Base-by-base conservation (phyloP, 805 yeast genomes). In the Wickerhamiella nectarea region DNA sequence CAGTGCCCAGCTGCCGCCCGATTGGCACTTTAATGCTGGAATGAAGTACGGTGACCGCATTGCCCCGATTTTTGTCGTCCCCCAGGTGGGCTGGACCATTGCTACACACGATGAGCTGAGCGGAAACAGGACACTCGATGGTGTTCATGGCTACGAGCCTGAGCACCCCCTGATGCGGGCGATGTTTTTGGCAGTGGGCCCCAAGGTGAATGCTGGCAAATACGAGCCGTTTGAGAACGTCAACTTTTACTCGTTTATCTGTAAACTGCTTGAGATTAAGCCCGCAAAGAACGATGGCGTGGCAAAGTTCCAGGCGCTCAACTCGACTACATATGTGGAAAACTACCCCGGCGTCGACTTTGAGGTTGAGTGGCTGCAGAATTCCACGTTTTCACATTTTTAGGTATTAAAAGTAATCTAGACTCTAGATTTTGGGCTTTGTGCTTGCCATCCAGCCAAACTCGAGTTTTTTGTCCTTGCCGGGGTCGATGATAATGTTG, bases 31-130 rank as follows among this genome's bases (percentile, higher is more conserved):
- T 26, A 33, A 34, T 10, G 38, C 12, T n/a, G 25, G 38, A 6
- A 65, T 64, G 14, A 39, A 53, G 40, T 80, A 68, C 55, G 65
- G 70, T 45, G 66, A 74, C 38, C 68, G 95, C 48, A 65, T 85
- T 17, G 93, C 95, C 0, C 94, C 94, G 1, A 60, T 87, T 22
- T 83, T 95, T 89, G 58, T 87, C 3, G 66, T 87, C 2, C 95
- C 95, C 0, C 72, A 78, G 28, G 76, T 82, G 5, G 95, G 95
- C 0, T 87, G 80, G 62, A 70, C 81, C 0, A 60, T 86, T 12
- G 71, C 83, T 1, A 81, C 86, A 0, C 71, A 68, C 45, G 68
- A 67, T 15, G 71, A 71, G 46, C 73, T 68, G 69, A 65, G 65
- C 2, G 67, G 68, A 55, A 60, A 61, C 21, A 58, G 65, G 40